Conservation (phyloP, 495 filamentous ascomycete species). For the Annulohypoxylon bovei region DNA sequence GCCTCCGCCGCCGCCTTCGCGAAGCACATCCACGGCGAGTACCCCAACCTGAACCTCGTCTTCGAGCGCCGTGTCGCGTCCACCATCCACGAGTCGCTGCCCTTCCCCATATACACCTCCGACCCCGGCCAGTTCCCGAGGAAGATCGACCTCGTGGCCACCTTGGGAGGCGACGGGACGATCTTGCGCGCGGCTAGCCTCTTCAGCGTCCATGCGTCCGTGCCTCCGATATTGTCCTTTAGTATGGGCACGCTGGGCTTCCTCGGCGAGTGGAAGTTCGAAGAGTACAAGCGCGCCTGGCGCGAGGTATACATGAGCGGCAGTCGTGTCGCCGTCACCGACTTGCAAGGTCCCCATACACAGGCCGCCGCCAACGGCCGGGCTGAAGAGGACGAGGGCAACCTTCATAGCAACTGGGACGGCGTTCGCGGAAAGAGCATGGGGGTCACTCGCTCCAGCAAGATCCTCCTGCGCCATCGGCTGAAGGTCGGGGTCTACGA, state of each 20-base stretch:
- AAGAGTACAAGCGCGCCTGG: constrained; percentile 88
- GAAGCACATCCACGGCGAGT: constrained; percentile 80
- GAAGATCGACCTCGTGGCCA: constrained; percentile 87
- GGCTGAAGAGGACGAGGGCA: constrained; percentile 29
- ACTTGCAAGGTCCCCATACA: constrained; percentile 57
- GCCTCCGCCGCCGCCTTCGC: constrained; percentile 80
- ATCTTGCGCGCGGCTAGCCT: constrained; percentile 91
- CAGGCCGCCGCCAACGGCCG: constrained; percentile 45
- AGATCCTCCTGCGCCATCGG: constrained; percentile 85
- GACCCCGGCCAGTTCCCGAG: constrained; percentile 57
- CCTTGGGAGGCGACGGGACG: constrained; percentile 94
- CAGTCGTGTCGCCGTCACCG: constrained; percentile 63
- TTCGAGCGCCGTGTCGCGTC: constrained; percentile 81
- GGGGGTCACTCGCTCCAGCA: constrained; percentile 75
- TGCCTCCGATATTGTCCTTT: constrained; percentile 93
- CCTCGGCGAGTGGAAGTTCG: constrained; percentile 94
- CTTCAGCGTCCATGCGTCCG: constrained; percentile 81
- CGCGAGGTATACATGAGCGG: constrained; percentile 94
- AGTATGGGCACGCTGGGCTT: constrained; percentile 97
- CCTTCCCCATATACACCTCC: constrained; percentile 80
- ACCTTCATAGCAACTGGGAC: constrained; percentile 63
- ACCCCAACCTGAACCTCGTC: constrained; percentile 82
- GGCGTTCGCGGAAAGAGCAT: constrained; percentile 81
- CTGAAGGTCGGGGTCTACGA: constrained; percentile 84
- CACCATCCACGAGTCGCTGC: constrained; percentile 75